These are phyloP conservation scores for Xylaria sp. DNA, from an alignment of 2,329 filamentous ascomycete species.

Conservation along the genomic window DNA sequence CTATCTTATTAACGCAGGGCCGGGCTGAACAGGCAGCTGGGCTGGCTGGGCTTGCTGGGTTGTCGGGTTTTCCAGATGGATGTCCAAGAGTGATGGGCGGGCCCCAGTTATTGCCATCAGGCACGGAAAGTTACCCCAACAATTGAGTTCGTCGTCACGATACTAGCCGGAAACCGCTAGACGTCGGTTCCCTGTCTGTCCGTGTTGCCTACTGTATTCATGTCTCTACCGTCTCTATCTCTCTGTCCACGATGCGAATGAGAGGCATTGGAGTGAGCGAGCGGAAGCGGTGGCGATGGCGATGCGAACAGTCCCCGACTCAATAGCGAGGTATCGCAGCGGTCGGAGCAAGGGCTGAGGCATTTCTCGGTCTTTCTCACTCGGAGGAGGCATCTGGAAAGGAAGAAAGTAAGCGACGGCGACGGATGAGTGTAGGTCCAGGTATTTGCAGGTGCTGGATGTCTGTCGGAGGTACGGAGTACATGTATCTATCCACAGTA, in stretches of 20 bases:
- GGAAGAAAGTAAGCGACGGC: conserved; percentile 1
- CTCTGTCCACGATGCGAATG: conserved; percentile 2
- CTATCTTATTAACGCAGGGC: neutral
- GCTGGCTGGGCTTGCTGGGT: neutral
- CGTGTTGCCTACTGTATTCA: no score
- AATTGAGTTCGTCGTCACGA: conserved; percentile 32
- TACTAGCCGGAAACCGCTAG: neutral
- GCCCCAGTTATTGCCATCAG: neutral
- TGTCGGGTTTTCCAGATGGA: neutral
- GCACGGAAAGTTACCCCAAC: conserved; percentile 31
- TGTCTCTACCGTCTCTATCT: neutral
- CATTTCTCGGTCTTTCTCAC: conserved; percentile 9
- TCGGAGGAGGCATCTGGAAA: neutral
- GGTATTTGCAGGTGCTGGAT: no score
- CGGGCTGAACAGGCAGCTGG: no score
- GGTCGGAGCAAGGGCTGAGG: conserved; percentile 2
- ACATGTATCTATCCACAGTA: no score
- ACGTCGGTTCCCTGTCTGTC: conserved; percentile 1
- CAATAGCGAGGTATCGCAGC: neutral
- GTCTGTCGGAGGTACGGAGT: neutral
- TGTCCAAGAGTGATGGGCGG: neutral
- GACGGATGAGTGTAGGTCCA: no score
- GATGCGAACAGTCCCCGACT: neutral
- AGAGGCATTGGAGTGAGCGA: neutral
- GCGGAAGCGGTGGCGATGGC: no score